Evolutionary conservation across 148 eudicot species (phyloP), one percentile per base, ranked within the genome.

Genomic region (Persicaria tinctoria): DNA sequence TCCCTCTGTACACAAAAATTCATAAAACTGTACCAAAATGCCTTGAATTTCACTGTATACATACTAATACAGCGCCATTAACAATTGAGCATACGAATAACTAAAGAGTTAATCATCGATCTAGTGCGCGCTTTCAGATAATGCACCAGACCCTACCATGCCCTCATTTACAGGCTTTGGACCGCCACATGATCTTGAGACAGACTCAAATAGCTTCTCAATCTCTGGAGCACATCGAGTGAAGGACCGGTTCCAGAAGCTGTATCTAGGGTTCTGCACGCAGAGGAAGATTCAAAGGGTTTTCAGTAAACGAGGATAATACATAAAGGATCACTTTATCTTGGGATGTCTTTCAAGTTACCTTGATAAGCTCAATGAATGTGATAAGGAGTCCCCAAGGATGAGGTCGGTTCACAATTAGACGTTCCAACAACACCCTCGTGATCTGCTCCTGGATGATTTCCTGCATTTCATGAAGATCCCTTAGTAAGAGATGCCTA

Each of bases 341-440:
- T 17, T 1, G 8, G 63, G 63, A 38, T 13, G 70, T 13, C 5
- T 12, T 1, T 41, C 70, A 50, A 50, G 47, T 66, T 78, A 96
- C 99, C 99, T 92, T 96, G 60, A 90, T 96, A 10, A 96, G 89
- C 82, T 96, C 99, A 51, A 90, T 89, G 84, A 96, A 96, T 1
- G 99, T 89, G 69, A 90, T 86, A 56, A 96, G 85, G 70, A 96
- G 93, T 12, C 99, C 99, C 99, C 99, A 96, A 12, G 99, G 99
- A 83, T 92, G 99, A 74, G 99, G 99, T 72, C 92, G 78, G 66
- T 89, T 89, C 4, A 90, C 97, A 62, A 92, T 92, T 7, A 96
- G 85, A 23, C 97, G 89, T 80, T 96, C 97, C 81, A 92, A 74
- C 69, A 96, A 72, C 41, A 96, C 99, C 81, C 99, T 87, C 10